phyloP scores from a whole-genome alignment of 306 rosid genomes.

The Sechiopsis laciniata region DNA sequence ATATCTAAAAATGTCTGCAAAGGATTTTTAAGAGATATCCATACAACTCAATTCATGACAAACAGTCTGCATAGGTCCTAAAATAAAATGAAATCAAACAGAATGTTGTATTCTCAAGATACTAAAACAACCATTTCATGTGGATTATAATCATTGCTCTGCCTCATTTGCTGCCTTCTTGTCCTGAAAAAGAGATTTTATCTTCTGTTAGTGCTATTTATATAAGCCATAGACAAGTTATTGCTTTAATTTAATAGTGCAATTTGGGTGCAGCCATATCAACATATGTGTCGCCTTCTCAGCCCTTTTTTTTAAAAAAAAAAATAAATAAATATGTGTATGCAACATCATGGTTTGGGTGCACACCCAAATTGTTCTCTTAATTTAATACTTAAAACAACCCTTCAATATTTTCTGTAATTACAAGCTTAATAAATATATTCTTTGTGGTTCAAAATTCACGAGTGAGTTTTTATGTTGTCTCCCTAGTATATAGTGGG shows the following conservation, averaged over 20 bases:
- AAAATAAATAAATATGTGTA: no score
- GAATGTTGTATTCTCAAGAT: background rate
- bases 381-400: background rate
- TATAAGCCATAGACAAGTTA: background rate
- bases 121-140: background rate
- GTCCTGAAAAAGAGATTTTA: conserved; percentile 44
- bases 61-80: background rate
- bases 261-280: no score
- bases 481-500: no score
- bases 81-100: background rate
- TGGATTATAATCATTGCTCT: background rate
- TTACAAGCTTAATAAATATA: background rate
- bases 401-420: background rate
- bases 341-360: no score
- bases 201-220: background rate
- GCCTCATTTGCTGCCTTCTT: conserved; percentile 11
- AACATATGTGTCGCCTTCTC: no score
- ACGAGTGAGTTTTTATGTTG: no score
- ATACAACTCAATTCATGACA: background rate
- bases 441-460: no score
- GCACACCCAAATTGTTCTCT: no score
- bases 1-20: no score
- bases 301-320: no score
- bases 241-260: background rate
- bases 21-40: background rate